Conservation (phyloP, 225 moss, liverwort and hornwort species). For the Pseudoscleropodium purum region DNA sequence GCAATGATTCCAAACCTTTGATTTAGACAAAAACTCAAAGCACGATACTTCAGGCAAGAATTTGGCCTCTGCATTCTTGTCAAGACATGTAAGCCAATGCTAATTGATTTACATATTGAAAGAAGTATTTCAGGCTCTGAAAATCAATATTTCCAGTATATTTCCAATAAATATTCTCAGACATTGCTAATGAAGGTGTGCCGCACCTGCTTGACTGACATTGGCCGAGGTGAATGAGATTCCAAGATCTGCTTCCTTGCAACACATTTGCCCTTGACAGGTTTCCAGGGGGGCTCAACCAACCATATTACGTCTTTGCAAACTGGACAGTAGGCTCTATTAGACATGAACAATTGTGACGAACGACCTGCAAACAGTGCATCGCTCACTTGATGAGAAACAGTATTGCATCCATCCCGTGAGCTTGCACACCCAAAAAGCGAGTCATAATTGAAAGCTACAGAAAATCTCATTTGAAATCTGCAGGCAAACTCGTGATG, state of each 20-base stretch:
- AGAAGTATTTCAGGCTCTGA: not conserved
- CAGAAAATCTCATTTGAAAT: not conserved
- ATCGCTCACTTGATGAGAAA: not conserved
- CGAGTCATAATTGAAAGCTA: not conserved
- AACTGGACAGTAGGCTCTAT: slow-evolving; percentile 65
- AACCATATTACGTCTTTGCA: slow-evolving; percentile 78
- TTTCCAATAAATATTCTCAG: not conserved
- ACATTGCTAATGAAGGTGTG: not conserved
- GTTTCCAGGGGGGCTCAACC: slow-evolving; percentile 43
- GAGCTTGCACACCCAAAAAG: not conserved
- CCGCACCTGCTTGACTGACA: slow-evolving; percentile 55
- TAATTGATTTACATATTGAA: not conserved
- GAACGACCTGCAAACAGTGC: slow-evolving; percentile 45
- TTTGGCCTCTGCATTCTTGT: not conserved
- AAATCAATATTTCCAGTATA: not conserved
- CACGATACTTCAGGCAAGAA: not conserved
- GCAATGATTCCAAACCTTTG: not conserved
- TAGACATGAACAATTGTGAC: slow-evolving; percentile 52
- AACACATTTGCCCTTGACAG: slow-evolving; percentile 34
- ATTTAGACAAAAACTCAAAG: not conserved
- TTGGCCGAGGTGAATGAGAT: slow-evolving; percentile 41
- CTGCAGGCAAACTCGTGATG: not conserved
- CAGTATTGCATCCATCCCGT: not conserved
- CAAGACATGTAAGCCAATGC: not conserved
- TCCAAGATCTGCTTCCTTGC: slow-evolving; percentile 31